Base-by-base conservation (phyloP, 1,284 basidiomycete genomes). In the Baeospora myosura region DNA sequence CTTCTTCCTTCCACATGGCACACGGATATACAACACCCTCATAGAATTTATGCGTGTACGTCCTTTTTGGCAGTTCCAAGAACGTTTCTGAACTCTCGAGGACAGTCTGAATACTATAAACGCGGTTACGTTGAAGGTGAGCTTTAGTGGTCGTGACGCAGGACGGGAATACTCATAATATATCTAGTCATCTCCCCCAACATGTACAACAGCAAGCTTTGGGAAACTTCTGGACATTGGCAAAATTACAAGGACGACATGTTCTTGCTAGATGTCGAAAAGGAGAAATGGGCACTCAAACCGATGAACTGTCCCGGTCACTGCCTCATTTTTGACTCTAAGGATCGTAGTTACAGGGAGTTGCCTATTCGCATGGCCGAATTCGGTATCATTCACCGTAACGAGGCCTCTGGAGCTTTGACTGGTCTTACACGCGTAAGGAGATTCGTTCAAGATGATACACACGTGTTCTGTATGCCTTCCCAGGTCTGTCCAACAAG, bases 251-350 rank as follows among this genome's bases (percentile, higher is more conserved):
- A 86, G 57, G 94, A 98, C 47, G 94, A 93, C 66, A 98, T 98
- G 96, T 98, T 98, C 68, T 61, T 72, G 30, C 81, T 98, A 42
- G 85, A 90, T 49, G 70, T 98, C 45, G 96, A 98, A 68, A 97
- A 98, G 67, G 94, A 98, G 65, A 78, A 78, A 56, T 96, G 89
- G 78, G 93, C 75, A 1, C 72, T 95, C 45, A 98, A 98, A 68
- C 96, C 96, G 14, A 99, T 99, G 96, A 99, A 99, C 66, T 98
- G 96, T 62, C 96, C 96, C 0, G 95, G 95, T 6, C 96, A 98
- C 64, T 94, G 90, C 62, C 66, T 98, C 46, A 91, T 98, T 58
- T 99, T 98, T 58, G 95, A 92, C 63, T 86, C 89, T 14, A 78
- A 90, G 48, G 95, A 98, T 63, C 81, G 96, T 48, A 88, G 83